Evolutionary conservation across 2,329 filamentous ascomycete species (phyloP), one percentile per base, ranked within the genome.

Genomic region (Ophiosphaerella korrae): DNA sequence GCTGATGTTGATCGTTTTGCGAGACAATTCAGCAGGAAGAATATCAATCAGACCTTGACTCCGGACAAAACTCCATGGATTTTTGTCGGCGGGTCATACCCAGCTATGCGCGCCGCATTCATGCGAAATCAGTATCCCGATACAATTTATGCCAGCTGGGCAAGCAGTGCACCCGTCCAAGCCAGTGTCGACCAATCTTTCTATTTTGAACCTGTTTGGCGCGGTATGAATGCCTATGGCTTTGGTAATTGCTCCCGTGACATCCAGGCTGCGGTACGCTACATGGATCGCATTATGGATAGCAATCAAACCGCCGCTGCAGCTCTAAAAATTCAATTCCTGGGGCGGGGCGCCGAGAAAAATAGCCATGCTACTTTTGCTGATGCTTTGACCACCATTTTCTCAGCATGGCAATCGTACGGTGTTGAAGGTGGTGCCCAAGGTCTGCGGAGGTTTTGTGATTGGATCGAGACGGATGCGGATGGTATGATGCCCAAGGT

Each of bases 121-220:
- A 65, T 75, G 63, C 70, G 73, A 4, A 58, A 73, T 33, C 63
- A 64, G 50, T 75, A 75, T 45, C 73, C 73, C 0, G 63, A 73
- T 4, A 74, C 71, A 7, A 74, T 75, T 18, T 70, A 64, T 49
- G 73, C 72, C 2, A 52, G 62, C 1, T 75, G 62, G 38, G 71
- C 72, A 9, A 71, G 72, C 3, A 74, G 72, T 3, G 72, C 73
- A 0, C 72, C 72, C 0, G 75, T 80, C 0, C 67, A 84, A 57
- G 79, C 79, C 2, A 69, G 65, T 5, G 58, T 78, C n/a, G 74
- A 82, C 50, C 80, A 81, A 75, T 75, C 74, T n/a, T 65, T 74
- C 18, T 83, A 82, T 59, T 82, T 73, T 45, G 79, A 82, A 18
- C 77, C 80, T 33, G 63, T 83, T 2, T 78, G 78, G 56, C 73